Evolutionary conservation across 208 protist genomes (phyloP), one percentile per base, ranked within the genome.

Genomic region (Borovskyia barvae): DNA sequence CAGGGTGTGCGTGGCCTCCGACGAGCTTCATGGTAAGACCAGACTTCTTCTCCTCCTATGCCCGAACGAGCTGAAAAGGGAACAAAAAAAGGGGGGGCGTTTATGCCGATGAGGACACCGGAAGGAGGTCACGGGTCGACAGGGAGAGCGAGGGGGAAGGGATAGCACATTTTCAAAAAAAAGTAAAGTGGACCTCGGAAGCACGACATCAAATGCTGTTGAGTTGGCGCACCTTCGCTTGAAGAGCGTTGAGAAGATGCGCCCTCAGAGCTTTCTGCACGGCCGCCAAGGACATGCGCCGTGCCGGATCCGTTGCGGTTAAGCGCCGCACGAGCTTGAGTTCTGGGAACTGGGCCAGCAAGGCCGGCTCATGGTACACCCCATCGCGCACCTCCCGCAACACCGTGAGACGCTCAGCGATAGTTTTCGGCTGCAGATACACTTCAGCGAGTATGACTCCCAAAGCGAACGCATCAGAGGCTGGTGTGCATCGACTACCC

Each of bases 361-460:
- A 19, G 5, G 29, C 55, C 3, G 25, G 8, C 20, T 49, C 65
- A 2, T 56, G 52, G 53, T 85, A 91, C 14, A 47, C 37, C 0
- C 85, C 79, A 5, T 87, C 77, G 6, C 89, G 82, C 40, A 85
- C 74, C 26, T 74, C 58, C 3, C 60, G 51, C 47, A 95, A 58
- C 45, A 80, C 71, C 19, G 59, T 51, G 20, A 93, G 50, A 4
- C 89, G 77, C 70, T 95, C 85, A 12, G 83, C 49, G 8, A 87
- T 75, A 1, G 89, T 95, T 17, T 57, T 85, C 0, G 86, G 86
- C 47, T 77, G 62, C n/a, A 92, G 17, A 52, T 95, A 95, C 78
- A 93, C 82, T 71, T 95, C 85, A 7, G 82, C 80, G 24, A 93
- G 48, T 26, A 95, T 45, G 1, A 95, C 65, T n/a, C 82, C 89